Conservation (phyloP, 371 early-diverging fungal species). For the Mortierella polycephala region DNA sequence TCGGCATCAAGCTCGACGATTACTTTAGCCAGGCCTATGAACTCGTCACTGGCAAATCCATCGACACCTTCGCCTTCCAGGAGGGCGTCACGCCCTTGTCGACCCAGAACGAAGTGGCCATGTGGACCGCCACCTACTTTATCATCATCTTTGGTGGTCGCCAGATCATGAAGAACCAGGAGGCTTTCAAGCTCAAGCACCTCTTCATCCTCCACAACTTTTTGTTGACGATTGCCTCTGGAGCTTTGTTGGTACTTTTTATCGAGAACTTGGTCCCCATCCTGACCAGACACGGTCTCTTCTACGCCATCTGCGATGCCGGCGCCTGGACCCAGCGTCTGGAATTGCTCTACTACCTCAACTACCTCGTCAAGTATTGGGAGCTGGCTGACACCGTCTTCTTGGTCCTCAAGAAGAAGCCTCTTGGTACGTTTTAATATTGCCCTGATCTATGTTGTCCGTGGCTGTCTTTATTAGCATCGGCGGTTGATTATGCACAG, state of each 20-base stretch:
- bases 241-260: conserved; percentile 70
- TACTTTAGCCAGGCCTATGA: conserved; percentile 62
- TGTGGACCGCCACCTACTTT: conserved; percentile 68
- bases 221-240: conserved; percentile 73
- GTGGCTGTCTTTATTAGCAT: too few species aligned
- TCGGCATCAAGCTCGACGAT: conserved; percentile 65
- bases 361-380: conserved; percentile 89
- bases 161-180: conserved; percentile 68
- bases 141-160: conserved; percentile 80
- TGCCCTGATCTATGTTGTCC: too few species aligned
- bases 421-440: conserved; percentile 67
- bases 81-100: conserved; percentile 75
- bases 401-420: conserved; percentile 79
- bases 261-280: conserved; percentile 79
- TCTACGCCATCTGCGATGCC: conserved; percentile 76
- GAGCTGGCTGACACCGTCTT: conserved; percentile 83
- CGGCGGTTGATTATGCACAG: too few species aligned
- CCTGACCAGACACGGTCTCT: conserved; percentile 69
- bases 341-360: conserved; percentile 83
- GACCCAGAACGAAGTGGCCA: conserved; percentile 67
- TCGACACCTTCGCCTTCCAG: conserved; percentile 66
- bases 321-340: conserved; percentile 79
- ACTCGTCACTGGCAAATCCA: conserved; percentile 58
- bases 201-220: conserved; percentile 82
- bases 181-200: conserved; percentile 72